These are phyloP conservation scores for Darksidea phi DNA, from an alignment of 495 filamentous ascomycete species.

Conservation along the genomic window DNA sequence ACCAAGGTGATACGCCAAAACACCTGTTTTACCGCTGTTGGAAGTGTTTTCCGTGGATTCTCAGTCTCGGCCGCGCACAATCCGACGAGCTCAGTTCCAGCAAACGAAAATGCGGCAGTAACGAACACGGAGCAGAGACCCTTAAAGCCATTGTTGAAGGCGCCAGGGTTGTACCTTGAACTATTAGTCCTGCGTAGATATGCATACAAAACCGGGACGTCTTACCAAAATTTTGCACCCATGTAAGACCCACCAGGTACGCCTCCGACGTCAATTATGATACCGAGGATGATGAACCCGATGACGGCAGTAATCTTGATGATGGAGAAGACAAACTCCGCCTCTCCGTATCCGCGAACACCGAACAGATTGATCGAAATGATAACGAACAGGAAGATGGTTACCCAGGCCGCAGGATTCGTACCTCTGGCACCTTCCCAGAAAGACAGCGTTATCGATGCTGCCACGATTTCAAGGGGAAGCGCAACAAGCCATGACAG, in stretches of 20 bases:
- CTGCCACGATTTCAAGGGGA: conserved; percentile 88
- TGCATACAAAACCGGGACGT: conserved; percentile 38
- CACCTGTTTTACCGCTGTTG: conserved; percentile 86
- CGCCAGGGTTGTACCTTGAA: conserved; percentile 73
- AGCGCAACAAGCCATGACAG: conserved; percentile 89
- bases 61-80: conserved; percentile 84
- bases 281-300: conserved; percentile 45
- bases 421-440: conserved; percentile 61
- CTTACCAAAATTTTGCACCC: conserved; percentile 32
- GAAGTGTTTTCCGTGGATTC: conserved; percentile 86
- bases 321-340: conserved; percentile 46
- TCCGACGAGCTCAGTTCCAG: conserved; percentile 89
- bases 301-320: conserved; percentile 77
- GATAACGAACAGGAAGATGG: conserved; percentile 46
- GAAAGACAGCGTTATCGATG: conserved; percentile 84
- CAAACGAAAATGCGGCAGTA: conserved; percentile 87
- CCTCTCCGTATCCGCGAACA: conserved; percentile 46
- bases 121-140: conserved; percentile 92
- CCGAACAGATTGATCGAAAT: conserved; percentile 46
- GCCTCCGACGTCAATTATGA: conserved; percentile 58
- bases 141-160: conserved; percentile 91
- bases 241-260: conserved; percentile 71
- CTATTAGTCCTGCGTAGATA: too few species aligned
- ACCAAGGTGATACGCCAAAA: conserved; percentile 89
- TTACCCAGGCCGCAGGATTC: conserved; percentile 76